phyloP scores from a whole-genome alignment of 192 early-diverging fungal genomes.

The Coemansia reversa region DNA sequence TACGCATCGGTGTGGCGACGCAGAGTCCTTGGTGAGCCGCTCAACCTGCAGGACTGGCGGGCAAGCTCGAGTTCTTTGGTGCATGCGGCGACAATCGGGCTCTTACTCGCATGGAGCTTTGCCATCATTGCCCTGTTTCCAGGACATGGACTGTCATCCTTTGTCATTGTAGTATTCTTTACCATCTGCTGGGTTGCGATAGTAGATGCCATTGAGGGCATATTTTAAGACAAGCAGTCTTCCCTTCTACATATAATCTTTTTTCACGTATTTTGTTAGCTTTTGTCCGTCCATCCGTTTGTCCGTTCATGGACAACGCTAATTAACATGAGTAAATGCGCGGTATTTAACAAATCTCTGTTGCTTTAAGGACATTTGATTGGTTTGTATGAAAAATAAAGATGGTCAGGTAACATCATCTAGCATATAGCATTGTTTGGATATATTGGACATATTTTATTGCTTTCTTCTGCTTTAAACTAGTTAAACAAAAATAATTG shows the following conservation, averaged over 20 bases:
- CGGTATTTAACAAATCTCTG: no score
- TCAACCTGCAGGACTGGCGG: conserved; percentile 51
- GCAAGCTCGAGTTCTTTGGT: conserved; percentile 31
- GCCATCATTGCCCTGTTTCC: conserved; percentile 36
- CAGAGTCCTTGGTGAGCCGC: conserved; percentile 37
- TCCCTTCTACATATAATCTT: neutral
- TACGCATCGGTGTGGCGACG: conserved; percentile 50
- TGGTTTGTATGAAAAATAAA: no score
- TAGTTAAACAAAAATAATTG: no score
- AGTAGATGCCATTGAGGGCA: conserved; percentile 32
- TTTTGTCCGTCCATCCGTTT: no score
- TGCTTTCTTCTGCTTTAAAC: no score
- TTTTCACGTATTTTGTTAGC: no score
- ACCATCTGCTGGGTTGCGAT: conserved; percentile 34
- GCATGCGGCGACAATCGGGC: conserved; percentile 36
- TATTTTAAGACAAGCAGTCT: conserved; percentile 9
- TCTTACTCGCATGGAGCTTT: conserved; percentile 39
- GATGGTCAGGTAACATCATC: no score
- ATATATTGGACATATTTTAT: no score
- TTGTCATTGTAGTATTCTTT: conserved; percentile 21
- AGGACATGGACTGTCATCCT: conserved; percentile 31
- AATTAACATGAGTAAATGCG: no score
- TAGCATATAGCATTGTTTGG: no score
- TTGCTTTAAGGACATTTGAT: no score
- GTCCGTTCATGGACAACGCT: no score